These are phyloP conservation scores for Amauroascus niger DNA, from an alignment of 2,329 filamentous ascomycete species.

Conservation along the genomic window DNA sequence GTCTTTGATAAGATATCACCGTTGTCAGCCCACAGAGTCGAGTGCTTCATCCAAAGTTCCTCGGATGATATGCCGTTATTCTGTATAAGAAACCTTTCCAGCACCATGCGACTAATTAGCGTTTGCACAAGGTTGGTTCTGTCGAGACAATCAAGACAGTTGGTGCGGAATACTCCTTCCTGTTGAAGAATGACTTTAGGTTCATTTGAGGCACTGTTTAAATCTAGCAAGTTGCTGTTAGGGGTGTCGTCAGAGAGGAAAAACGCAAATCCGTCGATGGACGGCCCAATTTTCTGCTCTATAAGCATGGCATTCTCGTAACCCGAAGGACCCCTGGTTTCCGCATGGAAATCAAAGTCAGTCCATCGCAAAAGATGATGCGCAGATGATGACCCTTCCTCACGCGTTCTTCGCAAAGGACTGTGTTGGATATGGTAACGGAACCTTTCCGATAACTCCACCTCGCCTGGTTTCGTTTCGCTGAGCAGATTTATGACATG, in stretches of 20 bases:
- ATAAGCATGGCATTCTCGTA: conserved; percentile 89
- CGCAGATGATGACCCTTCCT: conserved; percentile 48
- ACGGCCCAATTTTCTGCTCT: conserved; percentile 63
- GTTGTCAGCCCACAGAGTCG: conserved; percentile 92
- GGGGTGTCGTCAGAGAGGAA: conserved; percentile 64
- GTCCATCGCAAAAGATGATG: conserved; percentile 70
- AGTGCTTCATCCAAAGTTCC: conserved; percentile 88
- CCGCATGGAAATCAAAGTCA: conserved; percentile 93
- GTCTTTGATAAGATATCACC: conserved; percentile 90
- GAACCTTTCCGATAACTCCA: conserved; percentile 72
- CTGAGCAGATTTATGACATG: conserved; percentile 94
- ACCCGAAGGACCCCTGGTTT: conserved; percentile 74
- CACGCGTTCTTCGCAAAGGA: conserved; percentile 52
- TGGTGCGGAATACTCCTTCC: conserved; percentile 90
- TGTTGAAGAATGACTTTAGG: conserved; percentile 71
- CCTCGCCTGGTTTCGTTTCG: conserved; percentile 74
- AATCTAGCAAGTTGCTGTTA: conserved; percentile 21
- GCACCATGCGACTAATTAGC: conserved; percentile 85
- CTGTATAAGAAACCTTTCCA: conserved; percentile 73
- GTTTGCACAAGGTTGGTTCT: conserved; percentile 94
- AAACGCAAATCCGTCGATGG: conserved; percentile 83
- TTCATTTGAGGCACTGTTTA: conserved; percentile 28
- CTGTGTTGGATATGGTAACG: conserved; percentile 66
- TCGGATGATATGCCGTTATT: conserved; percentile 57
- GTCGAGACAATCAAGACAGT: conserved; percentile 92